A percentile compares a stretch with the other conserved stretches of the same genome.
These are phyloP conservation scores for Epichloe coenophiala DNA, from an alignment of 2,329 filamentous ascomycete species.

Conservation along the genomic window DNA sequence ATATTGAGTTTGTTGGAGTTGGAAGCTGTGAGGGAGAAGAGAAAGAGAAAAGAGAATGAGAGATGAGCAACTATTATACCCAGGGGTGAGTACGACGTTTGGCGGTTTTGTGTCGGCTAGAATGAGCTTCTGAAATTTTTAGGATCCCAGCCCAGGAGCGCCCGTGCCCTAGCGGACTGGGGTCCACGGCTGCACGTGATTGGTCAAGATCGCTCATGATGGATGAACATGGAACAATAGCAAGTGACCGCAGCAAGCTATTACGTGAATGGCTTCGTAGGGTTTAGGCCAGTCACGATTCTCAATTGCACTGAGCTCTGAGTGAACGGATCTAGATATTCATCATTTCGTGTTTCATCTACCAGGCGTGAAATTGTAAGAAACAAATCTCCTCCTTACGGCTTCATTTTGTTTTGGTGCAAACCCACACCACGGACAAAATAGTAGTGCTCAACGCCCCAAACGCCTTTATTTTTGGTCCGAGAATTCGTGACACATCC, in stretches of 20 bases:
- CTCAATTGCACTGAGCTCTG: neutral
- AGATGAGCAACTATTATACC: too few relatives aligned
- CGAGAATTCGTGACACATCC: neutral
- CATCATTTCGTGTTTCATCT: neutral
- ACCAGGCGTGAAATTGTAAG: neutral
- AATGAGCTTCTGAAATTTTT: neutral
- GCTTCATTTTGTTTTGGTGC: neutral
- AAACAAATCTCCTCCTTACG: neutral
- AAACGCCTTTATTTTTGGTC: neutral
- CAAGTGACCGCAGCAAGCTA: neutral
- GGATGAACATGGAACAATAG: neutral
- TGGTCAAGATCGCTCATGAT: neutral
- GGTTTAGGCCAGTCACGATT: neutral
- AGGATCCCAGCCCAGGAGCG: neutral
- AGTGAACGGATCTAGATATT: neutral
- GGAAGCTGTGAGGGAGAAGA: conserved; percentile 7
- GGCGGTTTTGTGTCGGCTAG: neutral
- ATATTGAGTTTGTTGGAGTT: neutral
- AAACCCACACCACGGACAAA: neutral
- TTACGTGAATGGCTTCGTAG: neutral
- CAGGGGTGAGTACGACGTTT: neutral
- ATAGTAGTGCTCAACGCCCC: neutral
- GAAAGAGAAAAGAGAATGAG: too few relatives aligned
- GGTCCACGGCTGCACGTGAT: neutral
- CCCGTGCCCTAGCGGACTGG: neutral